These are phyloP conservation scores for Penicillium coffeae DNA, from an alignment of 495 filamentous ascomycete genomes.

Conservation along the genomic window DNA sequence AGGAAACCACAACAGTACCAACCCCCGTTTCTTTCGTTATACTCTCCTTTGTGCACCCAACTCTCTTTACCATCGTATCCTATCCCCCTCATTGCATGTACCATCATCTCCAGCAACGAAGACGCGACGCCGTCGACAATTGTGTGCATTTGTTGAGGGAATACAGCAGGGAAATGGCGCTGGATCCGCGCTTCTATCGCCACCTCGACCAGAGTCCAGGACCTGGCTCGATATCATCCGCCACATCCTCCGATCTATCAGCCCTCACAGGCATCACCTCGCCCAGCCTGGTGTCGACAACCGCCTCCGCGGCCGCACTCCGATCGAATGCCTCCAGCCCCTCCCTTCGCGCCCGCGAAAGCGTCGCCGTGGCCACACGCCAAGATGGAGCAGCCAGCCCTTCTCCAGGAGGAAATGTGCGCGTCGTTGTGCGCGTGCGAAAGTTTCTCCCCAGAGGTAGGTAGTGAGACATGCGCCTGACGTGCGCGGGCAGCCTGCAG, in stretches of 20 bases:
- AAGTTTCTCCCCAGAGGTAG: slow-evolving; percentile 86
- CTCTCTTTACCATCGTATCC: slow-evolving; percentile 15
- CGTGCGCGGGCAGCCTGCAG: not conserved
- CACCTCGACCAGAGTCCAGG: slow-evolving; percentile 40
- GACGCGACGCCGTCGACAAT: slow-evolving; percentile 44
- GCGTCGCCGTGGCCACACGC: slow-evolving; percentile 42
- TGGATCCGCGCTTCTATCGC: slow-evolving; percentile 54
- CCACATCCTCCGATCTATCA: slow-evolving; percentile 53
- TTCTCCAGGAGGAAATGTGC: slow-evolving; percentile 73
- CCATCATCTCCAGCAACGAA: slow-evolving; percentile 34
- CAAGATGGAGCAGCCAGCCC: slow-evolving; percentile 33
- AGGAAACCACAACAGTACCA: slow-evolving; percentile 27
- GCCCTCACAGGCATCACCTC: slow-evolving; percentile 52
- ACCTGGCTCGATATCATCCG: slow-evolving; percentile 50
- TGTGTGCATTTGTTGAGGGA: slow-evolving; percentile 47
- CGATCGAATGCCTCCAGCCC: slow-evolving; percentile 51
- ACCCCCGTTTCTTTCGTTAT: slow-evolving; percentile 18
- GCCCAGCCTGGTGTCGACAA: slow-evolving; percentile 48
- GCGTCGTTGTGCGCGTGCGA: slow-evolving; percentile 88
- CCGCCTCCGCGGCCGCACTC: slow-evolving; percentile 56
- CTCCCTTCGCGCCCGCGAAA: slow-evolving; percentile 70
- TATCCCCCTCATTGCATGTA: slow-evolving; percentile 38
- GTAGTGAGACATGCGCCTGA: slow-evolving; percentile 9
- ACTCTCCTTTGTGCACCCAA: not conserved
- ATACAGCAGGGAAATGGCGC: slow-evolving; percentile 49